Base-by-base conservation (phyloP, 768 basidiomycete genomes). In the Chalciporus chontae region DNA sequence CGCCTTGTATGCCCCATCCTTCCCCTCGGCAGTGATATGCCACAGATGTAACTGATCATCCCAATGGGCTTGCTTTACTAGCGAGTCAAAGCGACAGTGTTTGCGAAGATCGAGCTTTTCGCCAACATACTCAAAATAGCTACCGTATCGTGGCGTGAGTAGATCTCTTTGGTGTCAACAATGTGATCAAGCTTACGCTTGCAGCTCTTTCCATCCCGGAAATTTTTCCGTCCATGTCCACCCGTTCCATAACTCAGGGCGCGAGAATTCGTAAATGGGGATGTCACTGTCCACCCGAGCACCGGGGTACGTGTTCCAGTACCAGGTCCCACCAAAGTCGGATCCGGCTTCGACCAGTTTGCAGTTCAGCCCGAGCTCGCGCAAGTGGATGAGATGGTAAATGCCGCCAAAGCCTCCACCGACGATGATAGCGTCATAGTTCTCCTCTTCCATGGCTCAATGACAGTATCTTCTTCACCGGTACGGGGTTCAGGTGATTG, bases 321-420 rank as follows among this genome's bases (percentile, higher is more conserved):
- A n/a, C 51, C 57, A 58, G 1, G 40, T 31, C 9, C 57, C 57
- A 17, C 57, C 56, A 1, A 58, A 34, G n/a, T 54, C 51, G 0
- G 57, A 58, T 2, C 40, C 57, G 14, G 51, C 51, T 0, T 58
- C 56, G 39, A 58, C 40, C 19, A 54, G 15, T 2, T 8, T 40
- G 48, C 56, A 58, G n/a, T 40, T 43, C 40, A 58, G 40, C 4
- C 57, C 56, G 4, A 50, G 40, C 18, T 50, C 3, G 17, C 49
- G 43, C 13, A 58, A 2, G 8, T 37, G 42, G 17, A 58, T 46
- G 29, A 58, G 48, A 1, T 54, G 48, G 18, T 54, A 15, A 5
- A 58, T 21, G 8, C 57, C 57, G 6, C 58, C 50, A 3, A 59
- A 59, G 4, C 58, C 58, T 18, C 41, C 57, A 3, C 57, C 57